These are phyloP conservation scores for Tetrapisispora namnaoensis DNA, from an alignment of 805 yeast genomes.

Conservation along the genomic window DNA sequence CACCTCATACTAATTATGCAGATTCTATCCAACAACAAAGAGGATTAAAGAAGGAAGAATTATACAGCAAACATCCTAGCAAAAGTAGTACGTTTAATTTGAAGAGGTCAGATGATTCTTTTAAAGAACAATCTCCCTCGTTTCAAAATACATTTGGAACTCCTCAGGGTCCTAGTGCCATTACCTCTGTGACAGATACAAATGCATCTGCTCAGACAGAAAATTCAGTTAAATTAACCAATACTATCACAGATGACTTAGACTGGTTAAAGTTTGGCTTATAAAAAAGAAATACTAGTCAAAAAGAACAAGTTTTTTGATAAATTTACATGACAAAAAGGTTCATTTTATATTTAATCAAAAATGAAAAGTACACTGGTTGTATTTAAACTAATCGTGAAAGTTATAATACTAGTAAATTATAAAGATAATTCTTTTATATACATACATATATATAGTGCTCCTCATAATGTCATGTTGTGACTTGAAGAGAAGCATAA, in stretches of 20 bases:
- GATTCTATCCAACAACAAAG: slow-evolving; percentile 21
- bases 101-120: background rate
- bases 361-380: slow-evolving; percentile 2
- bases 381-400: background rate
- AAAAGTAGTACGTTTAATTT: background rate
- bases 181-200: slow-evolving; percentile 8
- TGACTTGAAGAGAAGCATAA: background rate
- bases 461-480: background rate
- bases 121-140: slow-evolving; percentile 3
- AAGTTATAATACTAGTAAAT: background rate
- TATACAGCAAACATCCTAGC: slow-evolving; percentile 1
- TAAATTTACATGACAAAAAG: background rate
- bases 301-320: background rate
- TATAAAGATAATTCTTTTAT: background rate
- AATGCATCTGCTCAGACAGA: slow-evolving; percentile 6
- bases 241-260: slow-evolving; percentile 22
- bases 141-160: slow-evolving; percentile 5
- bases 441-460: background rate
- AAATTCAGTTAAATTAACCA: slow-evolving; percentile 3
- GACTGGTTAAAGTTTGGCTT: slow-evolving; percentile 31
- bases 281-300: slow-evolving; percentile 5
- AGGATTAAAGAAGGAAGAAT: slow-evolving; percentile 7
- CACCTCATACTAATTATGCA: slow-evolving; percentile 20
- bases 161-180: slow-evolving; percentile 8
- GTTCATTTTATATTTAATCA: background rate